A percentile compares a stretch with the other conserved stretches of the same genome.
Conservation (phyloP, 768 basidiomycete species). For the Suillus luteus region DNA sequence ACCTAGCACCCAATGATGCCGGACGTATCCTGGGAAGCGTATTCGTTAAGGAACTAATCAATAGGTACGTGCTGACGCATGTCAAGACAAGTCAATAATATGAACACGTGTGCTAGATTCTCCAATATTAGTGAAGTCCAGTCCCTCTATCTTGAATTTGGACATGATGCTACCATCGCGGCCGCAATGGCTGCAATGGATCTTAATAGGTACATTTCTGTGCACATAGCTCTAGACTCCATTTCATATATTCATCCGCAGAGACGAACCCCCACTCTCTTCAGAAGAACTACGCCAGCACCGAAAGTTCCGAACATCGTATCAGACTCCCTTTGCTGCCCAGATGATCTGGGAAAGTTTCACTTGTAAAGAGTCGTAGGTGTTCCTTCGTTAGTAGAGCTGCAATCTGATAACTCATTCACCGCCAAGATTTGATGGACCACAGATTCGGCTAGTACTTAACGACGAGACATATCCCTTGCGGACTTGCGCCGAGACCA, state of each 20-base stretch:
- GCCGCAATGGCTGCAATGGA: constrained; percentile 40
- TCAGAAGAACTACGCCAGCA: constrained; percentile 25
- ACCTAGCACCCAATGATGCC: constrained; percentile 31
- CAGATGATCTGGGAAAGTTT: constrained; percentile 42
- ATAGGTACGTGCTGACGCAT: constrained; percentile 30
- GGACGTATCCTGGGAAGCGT: constrained; percentile 42
- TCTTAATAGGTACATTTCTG: constrained; percentile 33
- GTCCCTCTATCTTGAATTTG: constrained; percentile 43
- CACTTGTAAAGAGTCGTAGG: constrained; percentile 30
- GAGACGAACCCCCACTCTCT: constrained; percentile 31
- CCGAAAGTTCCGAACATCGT: constrained; percentile 35
- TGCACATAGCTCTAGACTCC: neutral
- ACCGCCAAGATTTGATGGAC: constrained; percentile 20
- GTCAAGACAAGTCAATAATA: neutral
- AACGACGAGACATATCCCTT: constrained; percentile 39
- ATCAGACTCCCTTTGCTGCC: constrained; percentile 40
- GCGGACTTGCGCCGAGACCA: constrained; percentile 26
- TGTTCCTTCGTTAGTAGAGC: neutral
- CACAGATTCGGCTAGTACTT: constrained; percentile 38
- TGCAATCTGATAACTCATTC: neutral
- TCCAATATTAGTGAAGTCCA: constrained; percentile 37
- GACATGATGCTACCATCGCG: constrained; percentile 44
- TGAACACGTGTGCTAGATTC: constrained; percentile 25
- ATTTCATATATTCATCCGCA: constrained; percentile 7
- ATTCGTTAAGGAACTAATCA: constrained; percentile 41